phyloP scores from a whole-genome alignment of 2,329 filamentous ascomycete genomes.

The Cladosporium sp. region DNA sequence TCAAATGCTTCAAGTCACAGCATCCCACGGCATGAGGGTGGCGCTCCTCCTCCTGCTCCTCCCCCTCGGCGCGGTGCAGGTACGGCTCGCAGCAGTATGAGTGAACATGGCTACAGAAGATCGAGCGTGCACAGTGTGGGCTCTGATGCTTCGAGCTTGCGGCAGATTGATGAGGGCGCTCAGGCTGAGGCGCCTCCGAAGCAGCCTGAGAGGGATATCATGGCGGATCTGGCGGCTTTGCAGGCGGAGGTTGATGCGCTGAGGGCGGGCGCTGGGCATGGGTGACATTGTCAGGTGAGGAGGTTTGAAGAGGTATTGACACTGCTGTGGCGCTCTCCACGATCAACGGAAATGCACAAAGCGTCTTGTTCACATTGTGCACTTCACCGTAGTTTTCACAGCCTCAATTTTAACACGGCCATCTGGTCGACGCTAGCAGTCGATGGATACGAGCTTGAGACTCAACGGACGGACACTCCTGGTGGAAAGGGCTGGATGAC shows the following conservation, averaged over 20 bases:
- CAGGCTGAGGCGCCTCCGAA: neutral
- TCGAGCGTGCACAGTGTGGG: conserved; percentile 17
- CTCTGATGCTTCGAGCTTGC: conserved; percentile 21
- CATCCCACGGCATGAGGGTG: conserved; percentile 24
- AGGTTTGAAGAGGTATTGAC: neutral
- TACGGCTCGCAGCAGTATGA: conserved; percentile 29
- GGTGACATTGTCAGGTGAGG: neutral
- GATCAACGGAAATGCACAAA: neutral
- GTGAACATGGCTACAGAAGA: conserved; percentile 21
- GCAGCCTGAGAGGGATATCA: conserved; percentile 26
- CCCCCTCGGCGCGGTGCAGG: conserved; percentile 29
- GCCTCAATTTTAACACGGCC: too few relatives aligned
- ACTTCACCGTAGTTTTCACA: too few relatives aligned
- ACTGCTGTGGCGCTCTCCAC: neutral
- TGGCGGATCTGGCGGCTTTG: conserved; percentile 36
- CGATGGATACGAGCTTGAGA: too few relatives aligned
- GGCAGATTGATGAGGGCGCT: conserved; percentile 25
- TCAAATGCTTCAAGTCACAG: conserved; percentile 25
- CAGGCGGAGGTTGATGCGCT: conserved; percentile 36
- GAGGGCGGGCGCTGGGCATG: conserved; percentile 19
- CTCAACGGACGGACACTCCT: too few relatives aligned
- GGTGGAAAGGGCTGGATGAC: too few relatives aligned
- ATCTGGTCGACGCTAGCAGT: too few relatives aligned
- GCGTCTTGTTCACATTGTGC: too few relatives aligned
- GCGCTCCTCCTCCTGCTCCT: conserved; percentile 30